A percentile compares a stretch with the other conserved stretches of the same genome.
Conservation (phyloP, 2,329 filamentous ascomycete species). For the Pseudopithomyces maydicus region DNA sequence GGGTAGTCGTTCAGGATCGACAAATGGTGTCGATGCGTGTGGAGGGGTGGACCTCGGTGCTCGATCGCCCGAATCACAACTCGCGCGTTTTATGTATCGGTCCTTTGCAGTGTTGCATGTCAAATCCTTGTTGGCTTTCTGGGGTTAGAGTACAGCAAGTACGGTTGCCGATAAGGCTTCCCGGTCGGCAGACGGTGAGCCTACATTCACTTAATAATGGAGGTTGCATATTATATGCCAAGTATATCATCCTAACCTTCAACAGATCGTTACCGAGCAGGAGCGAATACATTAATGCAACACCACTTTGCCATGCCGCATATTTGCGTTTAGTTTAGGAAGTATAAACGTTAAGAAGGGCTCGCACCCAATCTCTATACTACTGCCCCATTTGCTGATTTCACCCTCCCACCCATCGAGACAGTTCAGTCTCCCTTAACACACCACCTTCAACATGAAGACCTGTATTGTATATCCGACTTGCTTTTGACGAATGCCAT, state of each 20-base stretch:
- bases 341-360: background rate
- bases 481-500: background rate
- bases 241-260: too few relatives aligned
- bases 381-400: background rate
- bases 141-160: too few relatives aligned
- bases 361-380: background rate
- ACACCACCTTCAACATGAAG: background rate
- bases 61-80: background rate
- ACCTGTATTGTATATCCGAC: background rate
- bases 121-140: too few relatives aligned
- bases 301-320: background rate
- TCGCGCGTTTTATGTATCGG: background rate
- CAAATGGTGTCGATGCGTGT: background rate
- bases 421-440: background rate
- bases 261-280: too few relatives aligned
- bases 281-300: too few relatives aligned
- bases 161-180: too few relatives aligned
- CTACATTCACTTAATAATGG: too few relatives aligned
- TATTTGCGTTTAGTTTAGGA: background rate
- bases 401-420: background rate
- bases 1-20: slow-evolving; percentile 3
- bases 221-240: too few relatives aligned
- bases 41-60: background rate
- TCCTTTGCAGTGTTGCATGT: too few relatives aligned
- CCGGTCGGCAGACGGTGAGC: too few relatives aligned